These are phyloP conservation scores for Gnaphalium uliginosum DNA, from an alignment of 129 eudicot species.

Conservation along the genomic window DNA sequence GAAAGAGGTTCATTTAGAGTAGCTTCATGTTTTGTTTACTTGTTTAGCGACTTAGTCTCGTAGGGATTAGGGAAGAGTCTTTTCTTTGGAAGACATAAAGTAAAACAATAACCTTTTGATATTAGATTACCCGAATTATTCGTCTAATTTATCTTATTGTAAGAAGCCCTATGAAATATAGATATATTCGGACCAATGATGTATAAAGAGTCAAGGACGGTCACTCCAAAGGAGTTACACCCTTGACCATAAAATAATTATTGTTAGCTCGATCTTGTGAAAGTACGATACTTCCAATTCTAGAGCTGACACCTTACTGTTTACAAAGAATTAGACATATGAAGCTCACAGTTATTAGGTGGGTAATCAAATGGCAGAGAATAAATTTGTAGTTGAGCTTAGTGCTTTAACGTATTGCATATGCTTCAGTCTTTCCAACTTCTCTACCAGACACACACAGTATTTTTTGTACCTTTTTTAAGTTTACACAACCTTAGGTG, in stretches of 20 bases:
- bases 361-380: slow-evolving; percentile 8
- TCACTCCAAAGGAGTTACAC: background rate
- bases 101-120: background rate
- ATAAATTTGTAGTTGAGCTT: background rate
- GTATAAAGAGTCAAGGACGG: background rate
- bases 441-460: background rate
- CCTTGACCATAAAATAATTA: background rate
- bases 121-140: background rate
- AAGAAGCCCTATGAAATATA: slow-evolving; percentile 7
- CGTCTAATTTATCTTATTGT: background rate
- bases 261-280: background rate
- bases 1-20: background rate
- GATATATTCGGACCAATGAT: background rate
- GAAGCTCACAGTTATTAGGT: background rate
- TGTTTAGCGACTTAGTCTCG: background rate
- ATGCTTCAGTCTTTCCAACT: background rate
- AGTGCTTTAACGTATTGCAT: slow-evolving; percentile 1
- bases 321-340: background rate
- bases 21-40: background rate
- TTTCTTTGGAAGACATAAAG: background rate
- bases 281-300: background rate
- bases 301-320: background rate
- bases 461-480: background rate
- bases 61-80: background rate
- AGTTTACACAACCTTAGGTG: background rate